Evolutionary conservation across 345 rosid species (phyloP).

Genomic region (Turritis glabra): DNA sequence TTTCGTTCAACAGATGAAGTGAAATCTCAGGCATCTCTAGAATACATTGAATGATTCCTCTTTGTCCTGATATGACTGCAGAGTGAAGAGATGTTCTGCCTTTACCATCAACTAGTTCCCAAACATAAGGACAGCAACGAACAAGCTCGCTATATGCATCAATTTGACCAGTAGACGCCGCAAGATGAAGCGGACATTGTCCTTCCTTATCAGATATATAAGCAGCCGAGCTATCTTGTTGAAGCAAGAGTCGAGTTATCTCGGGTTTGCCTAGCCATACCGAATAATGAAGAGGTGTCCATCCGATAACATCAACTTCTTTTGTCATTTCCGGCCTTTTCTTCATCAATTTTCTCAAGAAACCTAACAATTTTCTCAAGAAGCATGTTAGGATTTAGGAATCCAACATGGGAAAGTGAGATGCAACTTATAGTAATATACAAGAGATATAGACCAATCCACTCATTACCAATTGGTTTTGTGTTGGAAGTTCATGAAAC

Average conservation of each 20-base stretch:
- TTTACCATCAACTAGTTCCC: slow-evolving; percentile 34
- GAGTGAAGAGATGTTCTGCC: slow-evolving; percentile 39
- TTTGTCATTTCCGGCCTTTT: slow-evolving; percentile 25
- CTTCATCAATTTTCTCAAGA: slow-evolving; percentile 8
- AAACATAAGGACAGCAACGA: slow-evolving; percentile 23
- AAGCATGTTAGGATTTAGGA: too few species aligned
- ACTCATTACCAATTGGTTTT: not conserved
- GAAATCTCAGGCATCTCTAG: slow-evolving; percentile 9
- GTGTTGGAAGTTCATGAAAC: not conserved
- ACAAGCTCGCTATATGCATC: slow-evolving; percentile 22
- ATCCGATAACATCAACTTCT: slow-evolving; percentile 27
- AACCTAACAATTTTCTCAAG: too few species aligned
- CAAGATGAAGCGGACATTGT: slow-evolving; percentile 32
- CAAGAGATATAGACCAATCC: not conserved
- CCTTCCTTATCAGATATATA: slow-evolving; percentile 29
- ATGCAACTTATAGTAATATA: not conserved
- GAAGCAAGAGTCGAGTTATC: slow-evolving; percentile 19
- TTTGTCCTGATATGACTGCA: slow-evolving; percentile 36
- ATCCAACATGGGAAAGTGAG: not conserved
- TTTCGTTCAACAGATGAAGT: slow-evolving; percentile 32
- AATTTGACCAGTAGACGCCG: slow-evolving; percentile 10
- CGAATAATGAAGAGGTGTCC: slow-evolving; percentile 35
- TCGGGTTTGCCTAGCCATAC: slow-evolving; percentile 17
- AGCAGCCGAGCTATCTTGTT: slow-evolving; percentile 28
- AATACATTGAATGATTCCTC: slow-evolving; percentile 24